Conservation (phyloP, 139 green algal species). For the Chlamydomonas applanata region DNA sequence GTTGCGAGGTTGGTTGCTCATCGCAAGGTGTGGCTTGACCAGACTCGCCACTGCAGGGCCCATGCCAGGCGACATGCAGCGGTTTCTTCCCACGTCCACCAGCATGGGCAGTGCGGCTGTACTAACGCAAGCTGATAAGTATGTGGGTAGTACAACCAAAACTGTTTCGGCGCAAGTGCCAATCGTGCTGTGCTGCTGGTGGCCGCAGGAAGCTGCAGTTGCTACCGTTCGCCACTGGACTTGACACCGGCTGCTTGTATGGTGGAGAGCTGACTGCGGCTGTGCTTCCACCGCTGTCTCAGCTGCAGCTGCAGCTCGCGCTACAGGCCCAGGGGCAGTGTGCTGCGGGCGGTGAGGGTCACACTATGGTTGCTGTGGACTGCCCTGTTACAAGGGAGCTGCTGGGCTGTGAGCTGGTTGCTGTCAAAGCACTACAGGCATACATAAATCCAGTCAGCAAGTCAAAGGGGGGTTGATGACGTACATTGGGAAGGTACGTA, state of each 20-base stretch:
- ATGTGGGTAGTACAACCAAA: no score
- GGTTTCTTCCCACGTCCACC: no score
- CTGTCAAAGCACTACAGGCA: not conserved
- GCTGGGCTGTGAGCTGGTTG: not conserved
- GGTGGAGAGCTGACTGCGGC: constrained; percentile 64
- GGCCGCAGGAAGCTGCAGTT: constrained; percentile 47
- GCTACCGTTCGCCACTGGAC: constrained; percentile 49
- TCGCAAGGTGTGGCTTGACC: no score
- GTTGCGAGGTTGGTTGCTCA: no score
- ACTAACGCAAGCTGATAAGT: no score
- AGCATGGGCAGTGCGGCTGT: no score
- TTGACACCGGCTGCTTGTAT: constrained; percentile 82
- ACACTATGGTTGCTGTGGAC: not conserved
- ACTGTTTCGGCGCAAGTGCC: no score
- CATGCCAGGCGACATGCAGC: no score
- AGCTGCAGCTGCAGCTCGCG: not conserved
- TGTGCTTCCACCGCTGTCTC: constrained; percentile 52
- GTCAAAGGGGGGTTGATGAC: no score
- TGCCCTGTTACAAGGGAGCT: not conserved
- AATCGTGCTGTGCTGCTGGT: not conserved
- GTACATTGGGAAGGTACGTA: no score
- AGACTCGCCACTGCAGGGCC: no score
- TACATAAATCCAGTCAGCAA: not conserved
- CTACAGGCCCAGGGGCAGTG: not conserved
- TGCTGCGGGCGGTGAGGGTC: not conserved